Base-by-base conservation (phyloP, 345 rosid species). In the Excoecaria agallocha region DNA sequence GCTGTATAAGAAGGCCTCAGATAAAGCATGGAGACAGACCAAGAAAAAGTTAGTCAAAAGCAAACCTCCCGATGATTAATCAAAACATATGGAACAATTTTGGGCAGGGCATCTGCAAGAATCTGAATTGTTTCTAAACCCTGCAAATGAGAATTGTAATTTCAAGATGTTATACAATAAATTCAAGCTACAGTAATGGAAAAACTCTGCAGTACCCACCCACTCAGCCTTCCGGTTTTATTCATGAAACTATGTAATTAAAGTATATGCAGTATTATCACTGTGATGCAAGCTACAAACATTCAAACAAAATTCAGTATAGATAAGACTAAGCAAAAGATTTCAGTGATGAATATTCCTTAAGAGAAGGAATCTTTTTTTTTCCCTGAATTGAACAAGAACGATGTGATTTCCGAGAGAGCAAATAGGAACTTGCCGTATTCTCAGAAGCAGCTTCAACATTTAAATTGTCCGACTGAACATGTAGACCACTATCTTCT, bases 21-120 rank as follows among this genome's bases (percentile, higher is more conserved):
- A 58, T 24, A 79, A 17, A 68, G 24, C 35, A 54, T 35, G 24
- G 69, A 58, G n/a, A 43, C 15, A 61, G 16, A 68, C 54, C 55
- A 30, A 63, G 41, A 15, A 69, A 11, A 71, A 52, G 20, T 39
- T 59, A 66, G 62, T 61, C 70, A 55, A 70, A 72, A 66, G 73
- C 78, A 74, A 78, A 94, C 98, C 98, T 94, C 97, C 69, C 97
- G 93, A 81, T 92, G 97, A 79, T 94, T 94, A 84, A 94, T 94
- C 86, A 94, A 79, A 82, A 94, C 98, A 87, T 91, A 89, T 8
- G 98, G 98, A 78, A 92, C 98, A 80, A 94, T 94, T 85, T 91
- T 92, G 46, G 98, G 98, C 87, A 94, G 88, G 70, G 98, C 90
- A 85, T 90, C 98, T 71, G 98, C 97, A 51, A 94, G 96, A 75